These are phyloP conservation scores for Aegilops sharonensis DNA, from an alignment of 176 grass and related monocot species.

Conservation along the genomic window DNA sequence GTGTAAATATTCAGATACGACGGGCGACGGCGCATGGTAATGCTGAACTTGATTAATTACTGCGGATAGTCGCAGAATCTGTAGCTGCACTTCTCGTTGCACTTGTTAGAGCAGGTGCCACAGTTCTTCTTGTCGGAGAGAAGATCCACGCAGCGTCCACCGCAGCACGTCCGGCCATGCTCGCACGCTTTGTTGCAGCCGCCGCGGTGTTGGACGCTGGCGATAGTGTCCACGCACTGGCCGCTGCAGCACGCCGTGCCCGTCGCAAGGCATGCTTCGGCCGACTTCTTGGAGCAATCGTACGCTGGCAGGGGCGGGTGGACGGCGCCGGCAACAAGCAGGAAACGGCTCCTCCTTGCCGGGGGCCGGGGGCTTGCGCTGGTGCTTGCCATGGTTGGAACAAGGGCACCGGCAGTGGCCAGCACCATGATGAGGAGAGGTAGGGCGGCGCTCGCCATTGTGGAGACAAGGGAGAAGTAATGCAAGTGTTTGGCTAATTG, in stretches of 20 bases:
- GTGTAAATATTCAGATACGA: too few relatives aligned
- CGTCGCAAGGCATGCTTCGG: conserved; percentile 20
- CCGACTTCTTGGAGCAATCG: conserved; percentile 19
- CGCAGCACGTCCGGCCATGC: conserved; percentile 20
- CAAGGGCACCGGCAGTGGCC: not conserved
- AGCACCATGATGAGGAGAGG: not conserved
- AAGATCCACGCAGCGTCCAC: conserved; percentile 30
- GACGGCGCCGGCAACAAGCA: not conserved
- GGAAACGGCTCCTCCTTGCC: conserved; percentile 18
- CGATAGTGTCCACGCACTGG: not conserved
- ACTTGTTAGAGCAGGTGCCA: conserved; percentile 15
- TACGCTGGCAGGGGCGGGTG: not conserved
- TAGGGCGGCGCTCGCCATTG: not conserved
- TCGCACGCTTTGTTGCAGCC: not conserved
- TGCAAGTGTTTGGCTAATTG: not conserved
- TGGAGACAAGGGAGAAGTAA: not conserved
- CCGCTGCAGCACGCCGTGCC: conserved; percentile 43
- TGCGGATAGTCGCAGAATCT: conserved; percentile 6
- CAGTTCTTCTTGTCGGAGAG: conserved; percentile 24
- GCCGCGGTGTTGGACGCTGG: not conserved
- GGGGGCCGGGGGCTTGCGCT: not conserved
- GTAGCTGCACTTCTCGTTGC: not conserved
- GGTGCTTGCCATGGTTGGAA: not conserved
- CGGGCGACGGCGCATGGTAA: not conserved
- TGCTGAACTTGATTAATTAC: not conserved